phyloP scores from a whole-genome alignment of 345 rosid genomes.

The Lepidium didymum region DNA sequence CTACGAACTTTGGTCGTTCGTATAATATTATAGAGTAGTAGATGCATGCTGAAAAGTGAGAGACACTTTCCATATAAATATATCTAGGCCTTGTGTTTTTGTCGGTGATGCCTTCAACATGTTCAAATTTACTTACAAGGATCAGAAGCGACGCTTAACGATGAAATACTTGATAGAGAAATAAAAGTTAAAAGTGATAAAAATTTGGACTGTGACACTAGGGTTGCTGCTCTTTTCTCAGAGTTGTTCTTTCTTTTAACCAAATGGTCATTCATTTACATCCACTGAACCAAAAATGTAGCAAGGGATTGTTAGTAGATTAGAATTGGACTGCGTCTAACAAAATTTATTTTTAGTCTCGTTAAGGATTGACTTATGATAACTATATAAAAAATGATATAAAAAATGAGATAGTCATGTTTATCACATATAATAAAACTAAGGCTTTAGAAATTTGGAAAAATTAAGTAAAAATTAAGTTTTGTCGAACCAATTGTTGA shows the following conservation, averaged over 20 bases:
- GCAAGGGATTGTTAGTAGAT: too few relatives aligned
- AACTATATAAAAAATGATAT: too few relatives aligned
- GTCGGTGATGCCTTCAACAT: slow-evolving; percentile 18
- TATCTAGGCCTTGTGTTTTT: neutral
- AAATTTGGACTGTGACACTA: neutral
- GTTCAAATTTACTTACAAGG: neutral
- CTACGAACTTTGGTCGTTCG: slow-evolving; percentile 19
- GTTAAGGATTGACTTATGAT: too few relatives aligned
- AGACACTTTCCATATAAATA: neutral
- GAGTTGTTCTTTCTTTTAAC: neutral
- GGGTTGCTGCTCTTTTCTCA: neutral
- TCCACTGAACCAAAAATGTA: too few relatives aligned
- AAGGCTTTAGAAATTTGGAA: too few relatives aligned
- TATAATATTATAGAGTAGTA: slow-evolving; percentile 17
- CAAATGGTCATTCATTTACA: neutral
- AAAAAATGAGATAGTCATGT: too few relatives aligned
- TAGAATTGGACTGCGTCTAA: too few relatives aligned
- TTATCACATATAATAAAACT: too few relatives aligned
- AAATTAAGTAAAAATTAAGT: too few relatives aligned
- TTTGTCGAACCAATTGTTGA: too few relatives aligned
- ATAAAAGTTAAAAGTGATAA: neutral
- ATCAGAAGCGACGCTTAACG: neutral
- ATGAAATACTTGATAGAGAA: neutral
- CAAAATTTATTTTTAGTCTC: too few relatives aligned
- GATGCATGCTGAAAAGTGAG: slow-evolving; percentile 25